Evolutionary conservation across 345 rosid species (phyloP).

Genomic region (Hirschfeldia incana): DNA sequence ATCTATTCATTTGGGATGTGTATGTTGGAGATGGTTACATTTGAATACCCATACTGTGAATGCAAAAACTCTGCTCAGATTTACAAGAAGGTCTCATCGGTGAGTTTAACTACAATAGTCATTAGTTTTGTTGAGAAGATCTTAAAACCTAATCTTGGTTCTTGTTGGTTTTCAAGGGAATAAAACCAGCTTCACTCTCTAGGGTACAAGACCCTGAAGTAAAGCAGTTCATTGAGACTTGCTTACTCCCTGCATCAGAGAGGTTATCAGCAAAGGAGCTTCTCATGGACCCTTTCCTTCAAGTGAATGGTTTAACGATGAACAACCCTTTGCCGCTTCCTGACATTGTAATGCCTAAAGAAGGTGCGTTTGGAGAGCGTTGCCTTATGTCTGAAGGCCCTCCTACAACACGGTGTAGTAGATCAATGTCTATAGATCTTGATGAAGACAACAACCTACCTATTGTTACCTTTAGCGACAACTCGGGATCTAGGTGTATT

Average conservation of each 20-base stretch:
- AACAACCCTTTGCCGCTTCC: constrained; percentile 59
- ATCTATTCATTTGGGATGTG: background rate
- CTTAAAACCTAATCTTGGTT: background rate
- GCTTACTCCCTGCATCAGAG: constrained; percentile 72
- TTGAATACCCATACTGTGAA: background rate
- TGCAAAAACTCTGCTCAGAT: background rate
- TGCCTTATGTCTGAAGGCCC: constrained; percentile 85
- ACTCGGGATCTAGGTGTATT: constrained; percentile 45
- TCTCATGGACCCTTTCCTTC: constrained; percentile 71
- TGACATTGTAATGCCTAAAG: constrained; percentile 64
- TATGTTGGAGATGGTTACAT: background rate
- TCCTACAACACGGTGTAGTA: constrained; percentile 41
- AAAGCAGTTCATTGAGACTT: constrained; percentile 80
- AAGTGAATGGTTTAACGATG: constrained; percentile 50
- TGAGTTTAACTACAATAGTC: background rate
- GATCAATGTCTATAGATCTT: constrained; percentile 56
- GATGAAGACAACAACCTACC: constrained; percentile 59
- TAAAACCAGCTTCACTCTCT: background rate
- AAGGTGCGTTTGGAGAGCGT: constrained; percentile 65
- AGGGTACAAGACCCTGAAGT: constrained; percentile 46
- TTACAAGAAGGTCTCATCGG: constrained; percentile 1
- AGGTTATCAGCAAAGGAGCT: constrained; percentile 84
- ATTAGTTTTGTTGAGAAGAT: background rate
- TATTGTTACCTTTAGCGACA: constrained; percentile 47
- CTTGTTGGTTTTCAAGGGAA: background rate